Conservation (phyloP, 495 filamentous ascomycete genomes). For the Cercophora samala region DNA sequence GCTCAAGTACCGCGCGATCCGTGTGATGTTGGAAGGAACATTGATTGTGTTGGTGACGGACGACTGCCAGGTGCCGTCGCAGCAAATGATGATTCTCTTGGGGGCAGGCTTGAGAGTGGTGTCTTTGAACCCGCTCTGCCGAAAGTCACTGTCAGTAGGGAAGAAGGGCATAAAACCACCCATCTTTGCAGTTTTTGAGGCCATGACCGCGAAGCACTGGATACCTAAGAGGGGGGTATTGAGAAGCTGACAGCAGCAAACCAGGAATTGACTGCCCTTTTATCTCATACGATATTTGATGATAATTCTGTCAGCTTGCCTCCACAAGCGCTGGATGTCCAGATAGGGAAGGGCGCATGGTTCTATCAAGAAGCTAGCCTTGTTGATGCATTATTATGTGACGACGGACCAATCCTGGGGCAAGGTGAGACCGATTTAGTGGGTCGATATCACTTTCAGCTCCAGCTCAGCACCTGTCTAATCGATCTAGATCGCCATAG, state of each 20-base stretch:
- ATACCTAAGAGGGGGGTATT: not conserved
- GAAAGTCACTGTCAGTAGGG: not conserved
- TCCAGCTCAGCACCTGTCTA: not conserved
- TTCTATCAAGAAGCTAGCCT: not conserved
- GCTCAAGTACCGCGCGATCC: conserved; percentile 9
- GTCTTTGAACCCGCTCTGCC: conserved; percentile 11
- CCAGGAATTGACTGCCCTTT: not conserved
- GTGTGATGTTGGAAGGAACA: conserved; percentile 21
- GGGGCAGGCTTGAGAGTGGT: conserved; percentile 1
- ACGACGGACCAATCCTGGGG: not conserved
- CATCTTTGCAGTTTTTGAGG: not conserved
- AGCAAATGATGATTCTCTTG: conserved; percentile 26
- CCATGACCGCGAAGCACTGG: not conserved
- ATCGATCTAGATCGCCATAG: not conserved
- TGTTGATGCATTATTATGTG: not conserved
- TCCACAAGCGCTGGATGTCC: not conserved
- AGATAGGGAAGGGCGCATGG: not conserved
- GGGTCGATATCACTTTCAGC: not conserved
- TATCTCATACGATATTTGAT: not conserved
- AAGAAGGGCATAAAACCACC: not conserved
- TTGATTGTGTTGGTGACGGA: conserved; percentile 15
- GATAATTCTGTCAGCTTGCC: not conserved
- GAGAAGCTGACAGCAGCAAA: not conserved
- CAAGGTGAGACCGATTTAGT: not conserved
- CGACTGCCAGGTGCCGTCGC: conserved; percentile 26